Evolutionary conservation across 225 moss, liverwort and hornwort species (phyloP).

Genomic region (Polytrichum formosum): DNA sequence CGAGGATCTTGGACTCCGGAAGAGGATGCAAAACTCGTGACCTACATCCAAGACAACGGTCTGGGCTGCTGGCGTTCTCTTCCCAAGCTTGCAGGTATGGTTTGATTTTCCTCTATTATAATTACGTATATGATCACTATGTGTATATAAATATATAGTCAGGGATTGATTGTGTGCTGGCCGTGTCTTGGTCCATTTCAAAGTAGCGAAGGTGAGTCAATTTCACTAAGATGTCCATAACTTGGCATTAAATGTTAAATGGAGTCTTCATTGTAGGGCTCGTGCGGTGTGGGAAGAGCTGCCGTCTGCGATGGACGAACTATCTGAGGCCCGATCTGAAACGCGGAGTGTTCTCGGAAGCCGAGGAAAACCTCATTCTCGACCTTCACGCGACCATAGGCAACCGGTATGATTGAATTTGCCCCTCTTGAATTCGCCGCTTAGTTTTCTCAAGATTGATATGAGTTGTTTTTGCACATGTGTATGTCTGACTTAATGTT

Average conservation of each 20-base stretch:
- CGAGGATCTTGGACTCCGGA: conserved; percentile 64
- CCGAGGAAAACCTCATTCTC: conserved; percentile 7
- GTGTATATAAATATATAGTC: neutral
- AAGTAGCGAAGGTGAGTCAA: neutral
- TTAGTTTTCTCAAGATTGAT: no score
- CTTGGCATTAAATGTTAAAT: neutral
- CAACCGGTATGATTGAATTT: conserved; percentile 28
- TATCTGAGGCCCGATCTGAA: conserved; percentile 59
- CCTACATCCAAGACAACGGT: conserved; percentile 40
- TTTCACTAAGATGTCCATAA: neutral
- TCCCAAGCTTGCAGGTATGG: conserved; percentile 49
- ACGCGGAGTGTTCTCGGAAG: conserved; percentile 44
- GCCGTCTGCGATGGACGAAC: conserved; percentile 57
- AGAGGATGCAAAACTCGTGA: conserved; percentile 51
- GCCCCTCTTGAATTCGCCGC: no score
- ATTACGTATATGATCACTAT: neutral
- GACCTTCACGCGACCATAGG: conserved; percentile 50
- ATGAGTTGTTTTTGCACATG: no score
- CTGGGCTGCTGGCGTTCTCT: conserved; percentile 50
- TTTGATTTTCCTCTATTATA: neutral
- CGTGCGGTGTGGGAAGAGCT: conserved; percentile 62
- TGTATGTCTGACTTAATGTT: no score
- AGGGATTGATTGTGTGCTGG: neutral
- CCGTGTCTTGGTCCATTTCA: neutral
- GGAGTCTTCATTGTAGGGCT: conserved; percentile 21